Percentiles rank a stretch among this genome's conserved stretches.
These are phyloP conservation scores for Phyllostachys edulis DNA, from an alignment of 176 grass and related monocot genomes.

Conservation along the genomic window DNA sequence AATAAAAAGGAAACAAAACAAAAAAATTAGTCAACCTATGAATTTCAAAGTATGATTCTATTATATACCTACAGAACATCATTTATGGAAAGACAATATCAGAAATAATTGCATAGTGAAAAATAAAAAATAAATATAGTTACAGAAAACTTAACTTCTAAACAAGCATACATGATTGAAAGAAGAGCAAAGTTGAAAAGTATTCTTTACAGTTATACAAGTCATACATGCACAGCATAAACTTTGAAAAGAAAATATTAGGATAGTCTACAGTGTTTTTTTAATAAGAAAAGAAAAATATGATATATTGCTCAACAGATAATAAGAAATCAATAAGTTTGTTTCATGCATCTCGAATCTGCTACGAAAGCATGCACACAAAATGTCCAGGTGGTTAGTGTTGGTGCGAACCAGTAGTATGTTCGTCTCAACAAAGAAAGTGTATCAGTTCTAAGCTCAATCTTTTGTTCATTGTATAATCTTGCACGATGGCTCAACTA, in stretches of 20 bases:
- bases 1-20: not conserved
- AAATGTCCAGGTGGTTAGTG: not conserved
- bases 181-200: not conserved
- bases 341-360: conserved; percentile 4
- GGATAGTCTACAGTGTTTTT: not conserved
- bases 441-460: not conserved
- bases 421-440: not conserved
- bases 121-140: not conserved
- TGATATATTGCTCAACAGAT: not conserved
- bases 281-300: not conserved
- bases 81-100: not conserved
- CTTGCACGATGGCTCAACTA: not conserved
- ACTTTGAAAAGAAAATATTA: not conserved
- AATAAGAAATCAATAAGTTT: not conserved
- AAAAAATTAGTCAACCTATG: not conserved
- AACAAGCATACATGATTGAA: not conserved
- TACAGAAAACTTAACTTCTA: not conserved
- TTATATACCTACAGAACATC: not conserved
- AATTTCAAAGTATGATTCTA: not conserved
- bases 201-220: not conserved
- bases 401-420: not conserved
- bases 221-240: not conserved
- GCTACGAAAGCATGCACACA: not conserved
- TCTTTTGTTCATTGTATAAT: not conserved
- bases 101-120: not conserved